Conservation (phyloP, 1,284 basidiomycete genomes). For the Ceratobasidium sp. region DNA sequence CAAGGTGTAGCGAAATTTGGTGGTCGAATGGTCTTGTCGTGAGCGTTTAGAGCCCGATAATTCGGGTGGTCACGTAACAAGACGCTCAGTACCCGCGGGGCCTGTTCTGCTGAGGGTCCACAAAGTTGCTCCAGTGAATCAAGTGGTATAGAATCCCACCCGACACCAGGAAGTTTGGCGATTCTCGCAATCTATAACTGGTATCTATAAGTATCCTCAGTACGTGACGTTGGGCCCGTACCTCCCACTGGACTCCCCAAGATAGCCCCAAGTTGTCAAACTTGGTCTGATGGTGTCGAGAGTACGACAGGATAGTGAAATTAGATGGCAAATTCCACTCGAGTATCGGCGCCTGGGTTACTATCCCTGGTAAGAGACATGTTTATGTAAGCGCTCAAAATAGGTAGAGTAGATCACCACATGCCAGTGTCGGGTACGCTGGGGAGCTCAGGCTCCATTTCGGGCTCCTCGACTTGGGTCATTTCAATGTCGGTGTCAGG, state of each 20-base stretch:
- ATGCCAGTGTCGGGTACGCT: not conserved
- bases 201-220: not conserved
- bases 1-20: constrained; percentile 13
- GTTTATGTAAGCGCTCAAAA: not conserved
- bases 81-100: constrained; percentile 21
- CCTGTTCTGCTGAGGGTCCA: constrained; percentile 19
- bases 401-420: not conserved
- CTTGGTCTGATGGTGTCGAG: constrained; percentile 12
- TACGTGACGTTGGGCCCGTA: no score
- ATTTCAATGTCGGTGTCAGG: constrained; percentile 17
- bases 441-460: not conserved
- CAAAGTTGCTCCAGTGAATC: constrained; percentile 10
- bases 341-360: not conserved
- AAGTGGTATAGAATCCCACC: constrained; percentile 42
- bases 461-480: not conserved
- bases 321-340: constrained; percentile 4
- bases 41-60: not conserved
- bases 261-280: constrained; percentile 45
- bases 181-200: constrained; percentile 30
- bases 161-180: constrained; percentile 9
- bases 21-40: not conserved
- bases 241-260: constrained; percentile 47
- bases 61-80: not conserved
- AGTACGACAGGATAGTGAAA: constrained; percentile 15
- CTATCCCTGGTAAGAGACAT: not conserved